Evolutionary conservation across 805 yeast genomes (phyloP).

Genomic region (Candida succiphila): DNA sequence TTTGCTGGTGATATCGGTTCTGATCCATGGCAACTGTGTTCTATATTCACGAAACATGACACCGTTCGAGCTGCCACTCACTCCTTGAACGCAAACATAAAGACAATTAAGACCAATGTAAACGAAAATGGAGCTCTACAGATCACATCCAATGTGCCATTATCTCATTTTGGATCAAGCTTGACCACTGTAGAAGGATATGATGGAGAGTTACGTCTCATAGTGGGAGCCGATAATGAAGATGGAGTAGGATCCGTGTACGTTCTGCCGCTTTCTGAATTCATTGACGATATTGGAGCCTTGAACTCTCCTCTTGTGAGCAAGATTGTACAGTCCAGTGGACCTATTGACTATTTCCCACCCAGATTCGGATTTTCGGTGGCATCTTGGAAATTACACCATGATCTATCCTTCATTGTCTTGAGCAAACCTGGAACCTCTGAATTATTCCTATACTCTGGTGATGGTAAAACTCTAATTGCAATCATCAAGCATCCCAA

Average conservation of each 20-base stretch:
- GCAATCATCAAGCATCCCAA: slow-evolving; percentile 12
- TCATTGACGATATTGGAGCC: neutral
- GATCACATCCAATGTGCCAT: neutral
- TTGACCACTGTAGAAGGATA: slow-evolving; percentile 2
- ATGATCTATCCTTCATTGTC: slow-evolving; percentile 26
- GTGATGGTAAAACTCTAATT: slow-evolving; percentile 6
- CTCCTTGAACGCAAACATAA: too few species aligned
- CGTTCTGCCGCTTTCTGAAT: neutral
- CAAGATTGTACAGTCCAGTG: neutral
- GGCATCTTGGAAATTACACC: slow-evolving; percentile 14
- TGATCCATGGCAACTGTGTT: slow-evolving; percentile 27
- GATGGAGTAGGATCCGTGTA: neutral
- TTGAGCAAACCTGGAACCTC: slow-evolving; percentile 46
- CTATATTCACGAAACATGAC: too few species aligned
- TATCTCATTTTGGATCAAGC: neutral
- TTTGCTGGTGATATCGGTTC: slow-evolving; percentile 14
- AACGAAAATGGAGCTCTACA: too few species aligned
- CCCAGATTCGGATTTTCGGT: slow-evolving; percentile 33
- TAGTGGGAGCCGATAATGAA: neutral
- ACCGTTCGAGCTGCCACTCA: too few species aligned
- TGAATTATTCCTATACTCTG: slow-evolving; percentile 25
- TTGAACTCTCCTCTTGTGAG: too few species aligned
- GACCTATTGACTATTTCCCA: slow-evolving; percentile 10
- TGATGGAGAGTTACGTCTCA: neutral
- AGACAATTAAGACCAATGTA: too few species aligned